A percentile compares a stretch with the other conserved stretches of the same genome.
Conservation (phyloP, 257 asterid species). For the Ophiorrhiza pumila region DNA sequence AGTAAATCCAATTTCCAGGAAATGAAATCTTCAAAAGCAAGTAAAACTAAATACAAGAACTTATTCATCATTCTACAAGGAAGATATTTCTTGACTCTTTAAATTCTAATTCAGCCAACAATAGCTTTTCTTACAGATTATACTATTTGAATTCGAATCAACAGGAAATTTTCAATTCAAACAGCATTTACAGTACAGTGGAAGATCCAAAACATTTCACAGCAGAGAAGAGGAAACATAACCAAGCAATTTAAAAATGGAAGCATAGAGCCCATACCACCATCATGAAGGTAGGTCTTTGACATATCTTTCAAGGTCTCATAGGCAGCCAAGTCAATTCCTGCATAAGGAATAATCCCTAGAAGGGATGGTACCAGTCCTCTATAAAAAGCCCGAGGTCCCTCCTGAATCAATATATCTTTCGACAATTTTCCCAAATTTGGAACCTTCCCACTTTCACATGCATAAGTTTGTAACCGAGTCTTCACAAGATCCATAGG, state of each 20-base stretch:
- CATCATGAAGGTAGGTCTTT: slow-evolving; percentile 64
- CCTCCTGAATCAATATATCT: slow-evolving; percentile 85
- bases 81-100: not conserved
- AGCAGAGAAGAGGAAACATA: slow-evolving; percentile 2
- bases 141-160: not conserved
- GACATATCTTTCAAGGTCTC: slow-evolving; percentile 91
- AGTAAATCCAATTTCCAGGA: slow-evolving; percentile 22
- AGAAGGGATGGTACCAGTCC: slow-evolving; percentile 93
- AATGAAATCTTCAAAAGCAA: not conserved
- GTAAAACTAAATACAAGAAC: not conserved
- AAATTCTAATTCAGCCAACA: not conserved
- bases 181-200: not conserved
- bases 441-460: slow-evolving; percentile 73
- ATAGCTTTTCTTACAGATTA: not conserved
- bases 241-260: slow-evolving; percentile 7
- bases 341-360: slow-evolving; percentile 93
- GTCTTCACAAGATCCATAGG: slow-evolving; percentile 99
- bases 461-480: slow-evolving; percentile 68
- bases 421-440: slow-evolving; percentile 60
- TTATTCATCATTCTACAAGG: not conserved
- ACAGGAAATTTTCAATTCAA: not conserved
- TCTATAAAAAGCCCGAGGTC: slow-evolving; percentile 91
- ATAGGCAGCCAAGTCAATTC: slow-evolving; percentile 86
- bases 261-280: slow-evolving; percentile 46
- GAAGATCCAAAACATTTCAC: slow-evolving; percentile 8